These are phyloP conservation scores for Cyberlindnera nakhonratchasimensis DNA, from an alignment of 805 yeast species.

Conservation along the genomic window DNA sequence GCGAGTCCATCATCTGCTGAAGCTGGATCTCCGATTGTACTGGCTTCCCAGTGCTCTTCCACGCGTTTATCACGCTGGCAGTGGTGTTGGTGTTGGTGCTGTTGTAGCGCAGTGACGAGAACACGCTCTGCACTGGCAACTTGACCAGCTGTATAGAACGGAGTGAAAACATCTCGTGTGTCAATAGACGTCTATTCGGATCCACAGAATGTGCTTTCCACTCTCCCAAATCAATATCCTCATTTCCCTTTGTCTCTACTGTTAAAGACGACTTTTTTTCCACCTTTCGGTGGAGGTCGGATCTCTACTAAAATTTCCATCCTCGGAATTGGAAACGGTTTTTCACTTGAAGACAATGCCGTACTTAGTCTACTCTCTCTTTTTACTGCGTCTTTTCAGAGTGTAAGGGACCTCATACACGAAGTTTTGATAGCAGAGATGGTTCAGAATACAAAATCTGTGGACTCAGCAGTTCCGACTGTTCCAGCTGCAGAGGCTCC, in stretches of 20 bases:
- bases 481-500: slow-evolving; percentile 9
- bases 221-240: no score
- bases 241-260: no score
- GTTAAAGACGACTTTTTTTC: no score
- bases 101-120: slow-evolving; percentile 5
- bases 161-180: slow-evolving; percentile 4
- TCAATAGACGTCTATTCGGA: no score
- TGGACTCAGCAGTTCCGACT: background rate
- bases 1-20: slow-evolving; percentile 1
- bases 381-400: background rate
- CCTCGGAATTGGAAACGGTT: no score
- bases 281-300: no score
- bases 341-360: no score
- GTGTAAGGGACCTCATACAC: no score
- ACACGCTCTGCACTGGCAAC: background rate
- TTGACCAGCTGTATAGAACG: slow-evolving; percentile 1
- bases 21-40: background rate
- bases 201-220: no score
- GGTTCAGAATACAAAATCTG: background rate
- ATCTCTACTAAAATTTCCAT: no score
- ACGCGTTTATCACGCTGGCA: background rate
- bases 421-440: no score
- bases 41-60: background rate
- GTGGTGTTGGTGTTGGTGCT: slow-evolving; percentile 2
- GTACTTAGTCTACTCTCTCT: no score